phyloP scores from a whole-genome alignment of 2,329 filamentous ascomycete species.

The Penicillium janthinellum region DNA sequence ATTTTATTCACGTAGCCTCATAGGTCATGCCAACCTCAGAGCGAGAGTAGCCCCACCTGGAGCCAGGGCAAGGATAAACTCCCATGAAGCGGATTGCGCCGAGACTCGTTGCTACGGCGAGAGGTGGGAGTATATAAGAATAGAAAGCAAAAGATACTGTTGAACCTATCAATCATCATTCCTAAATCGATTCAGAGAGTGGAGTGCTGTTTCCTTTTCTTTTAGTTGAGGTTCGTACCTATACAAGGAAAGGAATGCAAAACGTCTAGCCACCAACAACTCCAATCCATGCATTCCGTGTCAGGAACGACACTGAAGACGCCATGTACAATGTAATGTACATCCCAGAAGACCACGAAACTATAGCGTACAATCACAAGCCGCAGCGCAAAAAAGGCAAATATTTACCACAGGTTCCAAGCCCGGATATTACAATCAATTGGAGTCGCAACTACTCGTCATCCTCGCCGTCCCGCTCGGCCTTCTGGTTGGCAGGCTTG shows the following conservation, averaged over 20 bases:
- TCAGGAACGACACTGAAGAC: conserved; percentile 26
- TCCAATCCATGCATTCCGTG: conserved; percentile 39
- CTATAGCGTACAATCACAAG: conserved; percentile 15
- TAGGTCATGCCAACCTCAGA: too few relatives aligned
- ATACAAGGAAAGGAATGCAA: conserved; percentile 1
- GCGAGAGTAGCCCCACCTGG: too few relatives aligned
- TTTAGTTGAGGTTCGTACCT: conserved; percentile 5
- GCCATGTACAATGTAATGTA: conserved; percentile 26
- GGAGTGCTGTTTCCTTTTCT: conserved; percentile 13
- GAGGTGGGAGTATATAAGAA: background rate
- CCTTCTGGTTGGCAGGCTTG: conserved; percentile 53
- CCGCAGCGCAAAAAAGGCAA: conserved; percentile 6
- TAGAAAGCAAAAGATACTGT: background rate
- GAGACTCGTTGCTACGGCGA: too few relatives aligned
- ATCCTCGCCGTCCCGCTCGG: conserved; percentile 25
- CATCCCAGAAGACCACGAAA: conserved; percentile 28
- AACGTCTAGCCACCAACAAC: conserved; percentile 25
- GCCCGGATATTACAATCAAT: conserved; percentile 10
- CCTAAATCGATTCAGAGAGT: conserved; percentile 7
- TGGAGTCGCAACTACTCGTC: conserved; percentile 27
- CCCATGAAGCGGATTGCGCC: too few relatives aligned
- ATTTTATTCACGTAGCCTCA: too few relatives aligned
- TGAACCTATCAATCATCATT: background rate
- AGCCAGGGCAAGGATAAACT: too few relatives aligned
- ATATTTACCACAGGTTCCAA: conserved; percentile 17